Conservation (phyloP, 2,329 filamentous ascomycete genomes). For the Chrysoporthe cubensis region DNA sequence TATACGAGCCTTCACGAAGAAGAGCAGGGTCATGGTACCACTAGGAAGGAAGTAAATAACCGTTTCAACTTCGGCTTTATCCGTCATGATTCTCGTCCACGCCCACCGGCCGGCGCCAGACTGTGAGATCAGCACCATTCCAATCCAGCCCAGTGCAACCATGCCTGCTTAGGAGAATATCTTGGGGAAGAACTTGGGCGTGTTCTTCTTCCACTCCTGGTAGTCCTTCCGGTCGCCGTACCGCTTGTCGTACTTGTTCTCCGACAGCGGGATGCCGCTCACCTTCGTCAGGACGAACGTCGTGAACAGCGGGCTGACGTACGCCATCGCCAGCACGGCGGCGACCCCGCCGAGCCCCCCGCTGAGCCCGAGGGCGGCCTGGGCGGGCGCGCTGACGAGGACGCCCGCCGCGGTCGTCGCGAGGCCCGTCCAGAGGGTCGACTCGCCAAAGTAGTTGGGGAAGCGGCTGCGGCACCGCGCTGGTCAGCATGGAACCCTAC, state of each 20-base stretch:
- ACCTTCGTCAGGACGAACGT: conserved; percentile 66
- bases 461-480: conserved; percentile 47
- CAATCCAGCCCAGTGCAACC: conserved; percentile 1
- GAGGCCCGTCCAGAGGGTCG: conserved; percentile 70
- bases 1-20: conserved; percentile 12
- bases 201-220: conserved; percentile 68
- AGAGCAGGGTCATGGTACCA: conserved; percentile 6
- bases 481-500: no score
- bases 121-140: background rate
- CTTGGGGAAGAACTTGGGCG: conserved; percentile 67
- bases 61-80: conserved; percentile 2
- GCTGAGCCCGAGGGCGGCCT: conserved; percentile 60
- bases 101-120: background rate
- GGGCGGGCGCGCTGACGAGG: conserved; percentile 57
- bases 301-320: conserved; percentile 66
- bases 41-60: background rate
- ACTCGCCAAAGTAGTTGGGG: conserved; percentile 76
- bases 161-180: conserved; percentile 42
- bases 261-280: conserved; percentile 66
- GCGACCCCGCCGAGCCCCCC: conserved; percentile 41
- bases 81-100: conserved; percentile 14
- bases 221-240: conserved; percentile 69
- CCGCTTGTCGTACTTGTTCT: conserved; percentile 69
- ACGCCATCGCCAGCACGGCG: conserved; percentile 49
- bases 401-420: conserved; percentile 62